These are phyloP conservation scores for Saccharata proteae DNA, from an alignment of 2,329 filamentous ascomycete genomes.

Conservation along the genomic window DNA sequence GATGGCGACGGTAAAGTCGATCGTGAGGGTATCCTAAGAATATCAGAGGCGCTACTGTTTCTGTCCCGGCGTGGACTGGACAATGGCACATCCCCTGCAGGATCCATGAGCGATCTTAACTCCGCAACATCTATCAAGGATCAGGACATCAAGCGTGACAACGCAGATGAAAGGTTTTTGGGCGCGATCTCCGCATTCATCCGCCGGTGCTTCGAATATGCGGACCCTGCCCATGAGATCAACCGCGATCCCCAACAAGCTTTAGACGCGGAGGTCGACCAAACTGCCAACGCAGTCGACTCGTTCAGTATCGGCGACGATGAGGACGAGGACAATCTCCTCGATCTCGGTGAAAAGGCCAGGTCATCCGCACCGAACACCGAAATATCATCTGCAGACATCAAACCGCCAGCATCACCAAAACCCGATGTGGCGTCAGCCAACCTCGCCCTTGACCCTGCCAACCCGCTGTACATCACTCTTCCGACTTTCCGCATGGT, in stretches of 20 bases:
- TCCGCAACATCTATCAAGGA: too few species aligned
- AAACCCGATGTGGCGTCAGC: conserved; percentile 32
- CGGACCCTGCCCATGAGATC: conserved; percentile 70
- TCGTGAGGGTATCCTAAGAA: conserved; percentile 84
- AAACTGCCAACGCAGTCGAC: conserved; percentile 30
- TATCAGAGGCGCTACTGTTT: conserved; percentile 89
- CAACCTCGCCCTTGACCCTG: conserved; percentile 83
- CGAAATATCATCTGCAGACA: conserved; percentile 13
- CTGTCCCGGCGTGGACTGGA: conserved; percentile 80
- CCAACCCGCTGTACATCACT: conserved; percentile 88
- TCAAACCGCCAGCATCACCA: conserved; percentile 18
- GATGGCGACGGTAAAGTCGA: conserved; percentile 84
- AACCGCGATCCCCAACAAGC: conserved; percentile 22
- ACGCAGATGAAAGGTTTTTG: conserved; percentile 74
- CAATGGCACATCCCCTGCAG: conserved; percentile 55
- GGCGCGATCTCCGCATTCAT: conserved; percentile 94
- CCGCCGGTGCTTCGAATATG: conserved; percentile 92
- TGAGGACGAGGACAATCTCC: conserved; percentile 42
- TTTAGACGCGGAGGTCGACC: conserved; percentile 14
- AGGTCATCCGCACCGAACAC: conserved; percentile 13
- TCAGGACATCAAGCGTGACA: conserved; percentile 32
- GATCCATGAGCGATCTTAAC: conserved; percentile 44
- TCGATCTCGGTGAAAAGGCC: conserved; percentile 41
- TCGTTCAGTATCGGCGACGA: conserved; percentile 67
- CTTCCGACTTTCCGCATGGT: conserved; percentile 98